phyloP scores from a whole-genome alignment of 441 rosid species.

The Monsonia emarginata region DNA sequence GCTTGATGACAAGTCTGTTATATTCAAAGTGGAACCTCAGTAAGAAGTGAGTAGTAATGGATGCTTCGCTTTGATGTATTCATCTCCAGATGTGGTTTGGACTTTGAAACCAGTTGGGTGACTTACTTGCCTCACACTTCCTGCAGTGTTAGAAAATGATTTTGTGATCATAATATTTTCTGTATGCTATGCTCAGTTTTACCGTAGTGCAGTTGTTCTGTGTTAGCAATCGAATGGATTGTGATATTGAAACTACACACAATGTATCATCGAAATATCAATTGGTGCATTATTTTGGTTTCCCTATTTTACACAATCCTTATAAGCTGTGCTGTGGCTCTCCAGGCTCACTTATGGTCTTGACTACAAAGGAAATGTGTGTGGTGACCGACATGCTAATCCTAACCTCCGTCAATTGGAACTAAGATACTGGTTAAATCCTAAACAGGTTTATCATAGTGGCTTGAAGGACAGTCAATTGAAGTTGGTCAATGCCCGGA shows the following conservation, averaged over 20 bases:
- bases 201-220: too few relatives aligned
- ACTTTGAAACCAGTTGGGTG: neutral
- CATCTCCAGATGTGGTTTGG: too few relatives aligned
- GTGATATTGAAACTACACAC: neutral
- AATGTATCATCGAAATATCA: neutral
- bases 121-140: neutral
- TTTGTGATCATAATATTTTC: neutral
- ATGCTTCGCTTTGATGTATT: neutral
- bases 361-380: slow-evolving; percentile 92
- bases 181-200: neutral
- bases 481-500: slow-evolving; percentile 65
- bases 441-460: slow-evolving; percentile 88
- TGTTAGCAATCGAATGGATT: neutral
- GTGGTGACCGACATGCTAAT: slow-evolving; percentile 71
- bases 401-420: slow-evolving; percentile 67
- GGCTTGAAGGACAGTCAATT: slow-evolving; percentile 70
- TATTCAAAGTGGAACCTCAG: neutral
- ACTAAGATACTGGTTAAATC: slow-evolving; percentile 83
- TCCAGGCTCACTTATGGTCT: slow-evolving; percentile 78
- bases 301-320: neutral
- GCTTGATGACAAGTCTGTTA: neutral
- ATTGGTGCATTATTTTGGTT: slow-evolving; percentile 1
- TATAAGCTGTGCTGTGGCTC: slow-evolving; percentile 20
- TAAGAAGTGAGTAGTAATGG: neutral
- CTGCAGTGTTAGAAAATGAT: neutral